Conservation (phyloP, 805 yeast species). For the Starmerella bombicola region DNA sequence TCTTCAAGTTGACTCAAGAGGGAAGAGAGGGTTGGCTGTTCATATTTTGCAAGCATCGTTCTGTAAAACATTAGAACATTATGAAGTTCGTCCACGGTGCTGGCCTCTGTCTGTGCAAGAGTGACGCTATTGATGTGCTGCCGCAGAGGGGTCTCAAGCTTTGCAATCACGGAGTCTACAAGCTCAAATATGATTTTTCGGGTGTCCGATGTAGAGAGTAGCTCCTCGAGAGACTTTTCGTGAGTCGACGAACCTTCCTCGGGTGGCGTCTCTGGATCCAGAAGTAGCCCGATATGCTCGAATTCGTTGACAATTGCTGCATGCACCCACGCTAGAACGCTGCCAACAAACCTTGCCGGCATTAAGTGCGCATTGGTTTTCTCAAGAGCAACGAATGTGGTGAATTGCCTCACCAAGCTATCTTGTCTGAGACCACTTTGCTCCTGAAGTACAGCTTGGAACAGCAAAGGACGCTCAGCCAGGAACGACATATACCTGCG, state of each 20-base stretch:
- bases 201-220: conserved; percentile 15
- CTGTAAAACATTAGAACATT: conserved; percentile 56
- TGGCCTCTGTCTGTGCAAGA: conserved; percentile 48
- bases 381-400: conserved; percentile 29
- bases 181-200: conserved; percentile 17
- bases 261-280: conserved; percentile 30
- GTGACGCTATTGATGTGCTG: conserved; percentile 57
- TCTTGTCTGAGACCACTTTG: conserved; percentile 62
- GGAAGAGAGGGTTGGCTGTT: conserved; percentile 24
- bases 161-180: conserved; percentile 38
- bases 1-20: conserved; percentile 27
- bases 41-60: conserved; percentile 45
- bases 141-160: conserved; percentile 48
- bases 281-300: conserved; percentile 56
- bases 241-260: conserved; percentile 10
- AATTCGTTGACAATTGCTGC: conserved; percentile 75
- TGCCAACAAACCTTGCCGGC: conserved; percentile 72
- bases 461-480: conserved; percentile 31
- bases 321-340: conserved; percentile 77
- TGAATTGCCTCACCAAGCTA: conserved; percentile 52
- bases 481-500: conserved; percentile 22
- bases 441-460: conserved; percentile 47
- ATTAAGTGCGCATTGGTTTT: conserved; percentile 42
- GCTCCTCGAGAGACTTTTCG: conserved; percentile 6
- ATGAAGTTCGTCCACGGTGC: conserved; percentile 44